Evolutionary conservation across 179 eudicot species (phyloP).

Genomic region (Beta macrorhiza): DNA sequence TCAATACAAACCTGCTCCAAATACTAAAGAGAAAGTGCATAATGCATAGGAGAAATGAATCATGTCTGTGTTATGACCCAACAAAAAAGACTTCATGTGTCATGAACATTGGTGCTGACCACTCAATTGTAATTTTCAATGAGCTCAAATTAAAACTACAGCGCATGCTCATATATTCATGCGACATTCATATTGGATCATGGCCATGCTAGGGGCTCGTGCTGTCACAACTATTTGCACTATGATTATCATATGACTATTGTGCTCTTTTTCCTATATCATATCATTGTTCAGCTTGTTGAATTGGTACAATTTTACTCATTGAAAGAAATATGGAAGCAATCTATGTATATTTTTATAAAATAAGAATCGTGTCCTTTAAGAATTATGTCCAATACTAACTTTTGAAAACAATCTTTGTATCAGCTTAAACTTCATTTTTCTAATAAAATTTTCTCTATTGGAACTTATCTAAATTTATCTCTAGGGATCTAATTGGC

Average conservation of each 20-base stretch:
- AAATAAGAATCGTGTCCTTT: too few relatives aligned
- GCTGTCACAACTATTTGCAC: neutral
- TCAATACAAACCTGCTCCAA: constrained; percentile 28
- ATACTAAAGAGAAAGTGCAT: constrained; percentile 15
- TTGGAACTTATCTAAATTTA: too few relatives aligned
- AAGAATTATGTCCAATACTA: too few relatives aligned
- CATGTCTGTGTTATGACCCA: constrained; percentile 21
- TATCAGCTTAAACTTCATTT: too few relatives aligned
- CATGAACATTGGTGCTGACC: constrained; percentile 13
- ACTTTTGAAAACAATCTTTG: too few relatives aligned
- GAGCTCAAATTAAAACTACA: neutral
- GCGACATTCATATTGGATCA: constrained; percentile 21
- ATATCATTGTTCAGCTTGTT: neutral
- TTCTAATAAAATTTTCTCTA: too few relatives aligned
- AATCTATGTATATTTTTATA: neutral
- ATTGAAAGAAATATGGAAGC: too few relatives aligned
- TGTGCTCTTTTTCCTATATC: too few relatives aligned
- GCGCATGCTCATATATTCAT: constrained; percentile 25
- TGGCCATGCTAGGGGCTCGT: constrained; percentile 2
- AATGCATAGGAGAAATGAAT: constrained; percentile 1
- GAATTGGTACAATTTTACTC: too few relatives aligned
- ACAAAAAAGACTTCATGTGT: constrained; percentile 2
- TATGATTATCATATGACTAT: neutral
- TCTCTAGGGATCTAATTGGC: too few relatives aligned
- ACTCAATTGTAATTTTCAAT: constrained; percentile 24